A percentile compares a stretch with the other conserved stretches of the same genome.
Conservation (phyloP, 768 basidiomycete species). For the Tricholoma terreum region DNA sequence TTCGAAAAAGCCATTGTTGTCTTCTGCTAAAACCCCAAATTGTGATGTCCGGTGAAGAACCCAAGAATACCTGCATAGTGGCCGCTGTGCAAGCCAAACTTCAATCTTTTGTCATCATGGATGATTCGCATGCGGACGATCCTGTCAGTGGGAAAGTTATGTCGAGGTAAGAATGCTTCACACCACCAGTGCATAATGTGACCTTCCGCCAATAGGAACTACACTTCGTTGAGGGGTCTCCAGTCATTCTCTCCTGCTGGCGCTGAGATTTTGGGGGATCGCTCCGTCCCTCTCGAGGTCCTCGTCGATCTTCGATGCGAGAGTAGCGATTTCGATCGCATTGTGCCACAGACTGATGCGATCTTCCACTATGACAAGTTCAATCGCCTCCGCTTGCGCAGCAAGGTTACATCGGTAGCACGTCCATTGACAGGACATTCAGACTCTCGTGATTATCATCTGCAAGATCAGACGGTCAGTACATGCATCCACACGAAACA, state of each 20-base stretch:
- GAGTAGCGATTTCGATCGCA: constrained; percentile 78
- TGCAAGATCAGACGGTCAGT: constrained; percentile 61
- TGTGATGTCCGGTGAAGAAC: constrained; percentile 60
- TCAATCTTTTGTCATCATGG: constrained; percentile 78
- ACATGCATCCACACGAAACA: constrained; percentile 15
- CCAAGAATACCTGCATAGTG: constrained; percentile 59
- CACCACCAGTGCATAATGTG: background rate
- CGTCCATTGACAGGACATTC: constrained; percentile 37
- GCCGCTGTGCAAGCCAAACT: constrained; percentile 80
- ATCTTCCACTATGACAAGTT: constrained; percentile 91
- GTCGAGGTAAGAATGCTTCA: constrained; percentile 56
- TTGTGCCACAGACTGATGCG: constrained; percentile 87
- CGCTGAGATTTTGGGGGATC: constrained; percentile 38
- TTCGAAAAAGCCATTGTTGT: constrained; percentile 73
- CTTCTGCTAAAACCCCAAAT: constrained; percentile 92
- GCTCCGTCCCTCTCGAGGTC: constrained; percentile 84
- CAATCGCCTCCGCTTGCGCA: constrained; percentile 83
- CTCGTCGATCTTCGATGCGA: constrained; percentile 83
- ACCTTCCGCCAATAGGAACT: constrained; percentile 51
- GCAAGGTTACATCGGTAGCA: constrained; percentile 55
- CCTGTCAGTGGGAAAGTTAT: constrained; percentile 83
- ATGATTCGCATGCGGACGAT: constrained; percentile 74
- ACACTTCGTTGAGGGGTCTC: constrained; percentile 72
- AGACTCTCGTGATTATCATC: constrained; percentile 38
- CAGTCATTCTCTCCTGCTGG: constrained; percentile 82